Evolutionary conservation across 768 basidiomycete species (phyloP).

Genomic region (Leucocoprinus sp.): DNA sequence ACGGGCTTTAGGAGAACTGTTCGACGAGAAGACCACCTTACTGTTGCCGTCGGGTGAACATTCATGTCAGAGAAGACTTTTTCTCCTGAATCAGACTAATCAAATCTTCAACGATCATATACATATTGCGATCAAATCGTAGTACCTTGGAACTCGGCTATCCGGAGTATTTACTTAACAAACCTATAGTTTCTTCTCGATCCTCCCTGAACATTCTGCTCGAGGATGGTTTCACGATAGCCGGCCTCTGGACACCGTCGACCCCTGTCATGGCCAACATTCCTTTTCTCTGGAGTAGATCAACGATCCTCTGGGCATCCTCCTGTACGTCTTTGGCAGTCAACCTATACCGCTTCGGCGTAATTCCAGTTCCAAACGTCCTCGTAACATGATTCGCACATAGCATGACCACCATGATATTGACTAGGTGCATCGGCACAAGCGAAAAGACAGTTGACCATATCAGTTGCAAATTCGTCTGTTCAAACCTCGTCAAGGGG

Average conservation of each 20-base stretch:
- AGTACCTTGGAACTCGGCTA: no score
- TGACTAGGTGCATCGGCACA: slow-evolving; percentile 50
- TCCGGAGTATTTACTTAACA: not conserved
- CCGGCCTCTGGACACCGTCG: slow-evolving; percentile 13
- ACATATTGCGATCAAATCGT: no score
- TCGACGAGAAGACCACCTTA: no score
- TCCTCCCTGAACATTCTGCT: slow-evolving; percentile 19
- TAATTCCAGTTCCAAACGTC: slow-evolving; percentile 58
- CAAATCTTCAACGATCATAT: no score
- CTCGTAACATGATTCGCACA: slow-evolving; percentile 61
- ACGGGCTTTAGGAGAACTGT: no score
- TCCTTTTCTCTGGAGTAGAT: not conserved
- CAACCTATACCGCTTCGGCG: slow-evolving; percentile 51
- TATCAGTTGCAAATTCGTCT: slow-evolving; percentile 33
- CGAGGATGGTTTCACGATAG: slow-evolving; percentile 16
- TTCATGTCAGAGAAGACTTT: no score
- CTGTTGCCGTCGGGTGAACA: no score
- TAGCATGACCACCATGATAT: slow-evolving; percentile 51
- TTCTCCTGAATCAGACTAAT: no score
- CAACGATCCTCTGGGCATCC: slow-evolving; percentile 28
- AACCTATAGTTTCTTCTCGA: slow-evolving; percentile 8
- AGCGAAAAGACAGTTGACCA: slow-evolving; percentile 48
- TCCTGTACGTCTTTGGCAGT: slow-evolving; percentile 36
- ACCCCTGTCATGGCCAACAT: not conserved
- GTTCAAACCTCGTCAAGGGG: slow-evolving; percentile 47